These are phyloP conservation scores for Taiozyma onychis DNA, from an alignment of 1,139 yeast genomes.

Conservation along the genomic window DNA sequence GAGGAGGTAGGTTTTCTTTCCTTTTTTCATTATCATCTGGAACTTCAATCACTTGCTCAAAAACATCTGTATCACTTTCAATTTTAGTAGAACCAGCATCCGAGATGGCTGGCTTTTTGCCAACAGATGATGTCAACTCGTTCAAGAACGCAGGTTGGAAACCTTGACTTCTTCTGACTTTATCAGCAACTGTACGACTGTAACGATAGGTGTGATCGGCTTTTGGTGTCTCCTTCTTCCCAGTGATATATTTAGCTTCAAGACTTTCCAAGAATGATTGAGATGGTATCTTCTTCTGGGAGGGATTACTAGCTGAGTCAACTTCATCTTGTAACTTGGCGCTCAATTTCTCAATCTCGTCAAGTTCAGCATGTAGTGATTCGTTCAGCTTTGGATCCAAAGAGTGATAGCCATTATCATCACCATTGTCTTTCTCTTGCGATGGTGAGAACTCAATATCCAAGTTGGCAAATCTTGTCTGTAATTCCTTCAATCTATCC, in stretches of 20 bases:
- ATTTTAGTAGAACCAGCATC: conserved; percentile 1
- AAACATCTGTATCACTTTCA: conserved; percentile 3
- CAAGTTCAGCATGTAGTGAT: conserved; percentile 19
- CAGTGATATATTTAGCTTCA: conserved; percentile 48
- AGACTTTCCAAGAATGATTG: conserved; percentile 26
- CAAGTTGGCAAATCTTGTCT: conserved; percentile 52
- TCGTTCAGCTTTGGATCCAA: conserved; percentile 23
- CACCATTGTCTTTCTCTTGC: not conserved
- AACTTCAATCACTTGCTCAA: conserved; percentile 5
- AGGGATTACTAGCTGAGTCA: not conserved
- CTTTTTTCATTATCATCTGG: not conserved
- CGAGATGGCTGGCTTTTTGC: conserved; percentile 17
- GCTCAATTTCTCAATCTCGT: conserved; percentile 23
- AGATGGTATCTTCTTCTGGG: conserved; percentile 15
- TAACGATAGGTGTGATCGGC: conserved; percentile 13
- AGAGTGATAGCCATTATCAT: conserved; percentile 13
- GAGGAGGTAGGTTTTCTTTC: conserved; percentile 14
- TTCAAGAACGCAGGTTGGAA: conserved; percentile 51
- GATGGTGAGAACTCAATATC: conserved; percentile 43
- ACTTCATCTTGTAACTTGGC: conserved; percentile 15
- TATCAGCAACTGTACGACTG: conserved; percentile 26
- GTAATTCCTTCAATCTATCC: conserved; percentile 61
- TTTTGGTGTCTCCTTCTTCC: conserved; percentile 29
- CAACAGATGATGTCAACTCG: conserved; percentile 52
- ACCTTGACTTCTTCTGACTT: conserved; percentile 27